Evolutionary conservation across 169 alveolate species (phyloP).

Genomic region (Eimeria necatrix): DNA sequence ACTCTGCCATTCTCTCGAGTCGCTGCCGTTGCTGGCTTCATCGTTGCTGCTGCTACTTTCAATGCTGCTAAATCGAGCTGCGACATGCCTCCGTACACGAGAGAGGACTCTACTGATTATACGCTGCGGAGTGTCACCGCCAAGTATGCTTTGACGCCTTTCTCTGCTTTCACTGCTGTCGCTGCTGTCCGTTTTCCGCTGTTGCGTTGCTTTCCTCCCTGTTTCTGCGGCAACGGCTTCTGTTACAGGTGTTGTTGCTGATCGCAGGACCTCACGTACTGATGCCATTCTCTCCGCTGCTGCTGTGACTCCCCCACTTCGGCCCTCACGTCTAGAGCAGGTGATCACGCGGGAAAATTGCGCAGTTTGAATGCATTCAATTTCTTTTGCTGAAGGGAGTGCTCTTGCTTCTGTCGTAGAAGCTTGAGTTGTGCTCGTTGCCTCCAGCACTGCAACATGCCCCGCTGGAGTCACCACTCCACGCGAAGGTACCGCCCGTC

Average conservation of each 20-base stretch:
- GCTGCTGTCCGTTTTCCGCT: background rate
- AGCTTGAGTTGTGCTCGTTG: background rate
- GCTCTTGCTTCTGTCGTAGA: background rate
- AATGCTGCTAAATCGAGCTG: slow-evolving; percentile 10
- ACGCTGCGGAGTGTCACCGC: slow-evolving; percentile 23
- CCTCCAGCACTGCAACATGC: background rate
- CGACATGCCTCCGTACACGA: slow-evolving; percentile 55
- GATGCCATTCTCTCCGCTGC: slow-evolving; percentile 17
- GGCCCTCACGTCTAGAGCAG: no score
- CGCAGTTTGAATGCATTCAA: background rate
- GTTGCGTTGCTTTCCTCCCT: background rate
- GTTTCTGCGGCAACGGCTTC: background rate
- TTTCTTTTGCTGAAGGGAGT: background rate
- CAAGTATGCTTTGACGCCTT: background rate
- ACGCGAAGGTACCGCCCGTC: slow-evolving; percentile 15
- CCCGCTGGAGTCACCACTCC: background rate
- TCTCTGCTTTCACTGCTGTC: background rate
- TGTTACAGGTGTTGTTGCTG: slow-evolving; percentile 18
- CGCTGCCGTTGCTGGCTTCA: slow-evolving; percentile 2
- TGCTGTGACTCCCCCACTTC: background rate
- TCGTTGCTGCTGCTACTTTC: slow-evolving; percentile 18
- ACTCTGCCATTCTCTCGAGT: slow-evolving; percentile 8
- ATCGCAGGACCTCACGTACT: background rate
- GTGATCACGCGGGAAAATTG: no score
- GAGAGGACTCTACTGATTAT: slow-evolving; percentile 15